Base-by-base conservation (phyloP, 2,329 filamentous ascomycete species). In the Phyllachora maydis region DNA sequence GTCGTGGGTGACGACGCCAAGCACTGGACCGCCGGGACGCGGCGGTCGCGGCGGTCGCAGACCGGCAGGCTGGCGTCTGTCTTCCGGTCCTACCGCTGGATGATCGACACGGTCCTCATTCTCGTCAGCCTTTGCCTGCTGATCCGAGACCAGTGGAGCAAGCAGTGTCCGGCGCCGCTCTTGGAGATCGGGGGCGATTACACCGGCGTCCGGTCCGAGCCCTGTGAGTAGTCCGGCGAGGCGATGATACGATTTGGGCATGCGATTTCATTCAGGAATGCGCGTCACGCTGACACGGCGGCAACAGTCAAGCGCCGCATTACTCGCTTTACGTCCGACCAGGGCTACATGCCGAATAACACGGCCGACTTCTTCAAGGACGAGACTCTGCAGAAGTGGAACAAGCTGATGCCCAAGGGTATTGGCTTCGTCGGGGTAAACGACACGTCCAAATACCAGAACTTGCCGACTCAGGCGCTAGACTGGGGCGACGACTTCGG, bases 1-100 rank as follows among this genome's bases (percentile, higher is more conserved):
- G 32, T 54, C 23, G 47, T 52, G 35, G 45, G 43, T 24, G 45
- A 46, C 14, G 43, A 43, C 27, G n/a, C n/a, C n/a, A 47, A 49
- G 35, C 36, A 40, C 19, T 42, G 41, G 37, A 35, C 41, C 16
- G 33, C 39, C 18, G 32, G 38, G 20, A 33, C 42, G 23, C 30
- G 37, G 16, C 37, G 37, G 28, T 28, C 34, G 14, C 31, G 28
- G 18, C 32, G 29, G 22, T 35, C 35, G 15, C 35, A 28, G 24
- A 34, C 30, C 8, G 28, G 28, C 23, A 32, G 27, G 24, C 26
- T 42, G 12, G 20, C 37, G 14, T 27, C 35, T 3, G 21, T 32
- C n/a, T 28, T 47, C 19, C 39, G 37, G 23, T 42, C 43, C 12
- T 38, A 33, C 15, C 38, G 46, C 26, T 52, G 46, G 46, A 35